These are phyloP conservation scores for Tulasnella sp. DNA, from an alignment of 768 basidiomycete genomes.

Conservation along the genomic window DNA sequence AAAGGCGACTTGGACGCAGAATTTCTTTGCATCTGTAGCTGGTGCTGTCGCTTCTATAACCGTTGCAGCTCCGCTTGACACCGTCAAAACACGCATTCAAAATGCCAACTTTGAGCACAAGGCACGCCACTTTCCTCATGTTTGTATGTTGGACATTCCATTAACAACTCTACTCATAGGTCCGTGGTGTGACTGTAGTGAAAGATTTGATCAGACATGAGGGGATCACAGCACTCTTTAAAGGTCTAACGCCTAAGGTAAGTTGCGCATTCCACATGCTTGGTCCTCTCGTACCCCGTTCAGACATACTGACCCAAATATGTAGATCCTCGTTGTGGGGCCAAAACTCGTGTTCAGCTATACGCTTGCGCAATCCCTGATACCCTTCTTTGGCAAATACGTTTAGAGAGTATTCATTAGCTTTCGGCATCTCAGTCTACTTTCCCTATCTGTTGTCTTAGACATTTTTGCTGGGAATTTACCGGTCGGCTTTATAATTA, in stretches of 20 bases:
- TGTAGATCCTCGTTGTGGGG: constrained; percentile 83
- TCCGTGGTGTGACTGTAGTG: constrained; percentile 59
- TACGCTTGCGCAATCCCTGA: constrained; percentile 90
- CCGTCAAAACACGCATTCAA: constrained; percentile 94
- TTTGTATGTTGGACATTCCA: neutral
- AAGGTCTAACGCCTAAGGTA: constrained; percentile 94
- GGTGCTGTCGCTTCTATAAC: constrained; percentile 94
- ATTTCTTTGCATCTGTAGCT: constrained; percentile 88
- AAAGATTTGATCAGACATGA: constrained; percentile 80
- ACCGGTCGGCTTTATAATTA: too few relatives aligned
- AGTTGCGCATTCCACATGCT: constrained; percentile 13
- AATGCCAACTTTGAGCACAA: constrained; percentile 93
- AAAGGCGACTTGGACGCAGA: constrained; percentile 92
- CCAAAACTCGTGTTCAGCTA: constrained; percentile 98
- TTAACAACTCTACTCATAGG: constrained; percentile 20
- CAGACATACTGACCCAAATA: neutral
- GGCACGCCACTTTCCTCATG: constrained; percentile 29
- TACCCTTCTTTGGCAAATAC: constrained; percentile 82
- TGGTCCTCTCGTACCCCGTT: constrained; percentile 1
- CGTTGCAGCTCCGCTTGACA: constrained; percentile 89
- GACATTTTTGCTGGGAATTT: neutral
- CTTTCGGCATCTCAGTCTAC: constrained; percentile 2
- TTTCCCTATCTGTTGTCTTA: neutral
- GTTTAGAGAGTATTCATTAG: constrained; percentile 32
- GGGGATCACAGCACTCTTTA: constrained; percentile 77